Conservation (phyloP, 1,284 basidiomycete genomes). For the Trametes polyzona region DNA sequence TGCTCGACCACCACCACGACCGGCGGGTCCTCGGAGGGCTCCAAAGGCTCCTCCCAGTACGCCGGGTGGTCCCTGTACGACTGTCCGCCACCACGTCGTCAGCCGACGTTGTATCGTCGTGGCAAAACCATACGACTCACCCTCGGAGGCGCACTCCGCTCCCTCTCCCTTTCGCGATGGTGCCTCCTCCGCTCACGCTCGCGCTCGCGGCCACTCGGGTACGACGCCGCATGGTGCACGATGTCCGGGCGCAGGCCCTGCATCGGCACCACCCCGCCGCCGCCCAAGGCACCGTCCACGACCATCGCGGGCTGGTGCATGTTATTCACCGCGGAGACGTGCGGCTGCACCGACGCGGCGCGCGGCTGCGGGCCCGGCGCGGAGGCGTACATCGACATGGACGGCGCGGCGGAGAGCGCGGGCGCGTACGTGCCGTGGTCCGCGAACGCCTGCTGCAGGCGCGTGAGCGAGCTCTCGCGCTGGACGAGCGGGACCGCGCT, state of each 20-base stretch:
- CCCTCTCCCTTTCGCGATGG: conserved; percentile 17
- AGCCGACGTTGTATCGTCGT: not conserved
- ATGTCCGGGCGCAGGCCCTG: conserved; percentile 29
- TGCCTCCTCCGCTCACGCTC: too few species aligned
- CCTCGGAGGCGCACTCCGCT: conserved; percentile 18
- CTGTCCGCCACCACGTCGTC: not conserved
- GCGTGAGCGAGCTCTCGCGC: conserved; percentile 34
- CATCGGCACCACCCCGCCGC: not conserved
- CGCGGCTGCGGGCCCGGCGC: conserved; percentile 21
- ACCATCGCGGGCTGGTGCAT: conserved; percentile 24
- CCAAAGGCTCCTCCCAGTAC: conserved; percentile 25
- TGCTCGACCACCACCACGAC: conserved; percentile 35
- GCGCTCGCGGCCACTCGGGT: conserved; percentile 14
- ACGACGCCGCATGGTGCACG: conserved; percentile 25
- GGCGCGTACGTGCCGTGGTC: conserved; percentile 30
- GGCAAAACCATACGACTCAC: conserved; percentile 1
- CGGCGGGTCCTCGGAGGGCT: conserved; percentile 33
- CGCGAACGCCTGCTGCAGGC: conserved; percentile 36
- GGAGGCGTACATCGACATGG: conserved; percentile 26
- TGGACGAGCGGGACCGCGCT: conserved; percentile 35
- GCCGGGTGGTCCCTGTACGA: conserved; percentile 20
- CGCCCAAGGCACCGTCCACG: conserved; percentile 7
- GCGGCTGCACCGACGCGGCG: conserved; percentile 12
- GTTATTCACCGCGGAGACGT: conserved; percentile 23
- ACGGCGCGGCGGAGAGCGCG: conserved; percentile 30